Evolutionary conservation across 306 rosid species (phyloP).

Genomic region (Leucaena leucocephala): DNA sequence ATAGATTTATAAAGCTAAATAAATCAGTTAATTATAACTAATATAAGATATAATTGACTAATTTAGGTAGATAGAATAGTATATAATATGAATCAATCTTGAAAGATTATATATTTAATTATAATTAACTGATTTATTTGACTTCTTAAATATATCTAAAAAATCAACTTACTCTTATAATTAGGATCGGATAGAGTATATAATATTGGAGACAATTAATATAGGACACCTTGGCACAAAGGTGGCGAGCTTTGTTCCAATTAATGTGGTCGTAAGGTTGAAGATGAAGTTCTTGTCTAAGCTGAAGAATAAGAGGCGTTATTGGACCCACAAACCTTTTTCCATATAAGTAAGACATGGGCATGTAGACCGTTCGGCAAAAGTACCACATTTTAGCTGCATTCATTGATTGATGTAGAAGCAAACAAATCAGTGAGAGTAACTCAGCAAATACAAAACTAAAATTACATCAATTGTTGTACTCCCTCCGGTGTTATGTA

Average conservation of each 20-base stretch:
- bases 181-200: too few species aligned
- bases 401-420: conserved; percentile 44
- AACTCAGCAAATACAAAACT: neutral
- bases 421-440: neutral
- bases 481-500: too few species aligned
- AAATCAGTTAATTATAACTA: too few species aligned
- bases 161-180: too few species aligned
- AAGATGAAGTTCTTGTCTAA: conserved; percentile 62
- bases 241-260: conserved; percentile 70
- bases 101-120: too few species aligned
- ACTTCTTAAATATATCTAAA: too few species aligned
- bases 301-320: conserved; percentile 64
- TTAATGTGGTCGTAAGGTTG: conserved; percentile 60
- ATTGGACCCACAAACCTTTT: conserved; percentile 73
- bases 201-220: neutral
- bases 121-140: too few species aligned
- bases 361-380: conserved; percentile 72
- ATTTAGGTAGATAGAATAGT: too few species aligned
- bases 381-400: conserved; percentile 87
- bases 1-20: too few species aligned
- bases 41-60: too few species aligned
- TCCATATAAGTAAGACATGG: conserved; percentile 84
- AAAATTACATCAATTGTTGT: neutral
- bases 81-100: too few species aligned
- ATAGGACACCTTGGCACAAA: conserved; percentile 51